Percentiles rank a stretch among this genome's conserved stretches.
These are phyloP conservation scores for Diaporthe amygdali DNA, from an alignment of 2,329 filamentous ascomycete genomes.

Conservation along the genomic window DNA sequence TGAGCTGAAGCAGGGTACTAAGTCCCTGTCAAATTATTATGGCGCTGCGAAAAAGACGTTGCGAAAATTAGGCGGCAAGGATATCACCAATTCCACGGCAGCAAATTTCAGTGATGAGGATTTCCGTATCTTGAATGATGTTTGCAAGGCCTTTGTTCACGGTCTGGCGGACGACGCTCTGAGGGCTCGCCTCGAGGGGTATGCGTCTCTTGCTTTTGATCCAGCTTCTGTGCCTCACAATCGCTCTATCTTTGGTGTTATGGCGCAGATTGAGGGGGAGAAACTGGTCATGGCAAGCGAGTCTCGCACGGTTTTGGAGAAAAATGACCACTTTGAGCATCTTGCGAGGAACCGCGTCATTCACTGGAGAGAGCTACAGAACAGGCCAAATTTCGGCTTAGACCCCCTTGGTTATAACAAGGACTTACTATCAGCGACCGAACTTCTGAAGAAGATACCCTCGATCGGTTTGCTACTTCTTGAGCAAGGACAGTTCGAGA, in stretches of 20 bases:
- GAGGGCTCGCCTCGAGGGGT: conserved; percentile 48
- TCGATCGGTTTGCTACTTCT: conserved; percentile 59
- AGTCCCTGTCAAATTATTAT: conserved; percentile 52
- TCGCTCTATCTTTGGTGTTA: conserved; percentile 59
- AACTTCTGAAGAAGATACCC: conserved; percentile 55
- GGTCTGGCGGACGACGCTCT: conserved; percentile 57
- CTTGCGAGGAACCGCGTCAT: conserved; percentile 44
- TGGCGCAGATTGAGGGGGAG: conserved; percentile 62
- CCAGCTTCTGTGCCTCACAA: conserved; percentile 30
- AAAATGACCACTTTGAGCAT: conserved; percentile 39
- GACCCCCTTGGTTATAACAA: conserved; percentile 58
- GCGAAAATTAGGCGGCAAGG: conserved; percentile 53
- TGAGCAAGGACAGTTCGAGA: conserved; percentile 59
- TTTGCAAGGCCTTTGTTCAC: conserved; percentile 58
- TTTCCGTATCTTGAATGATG: conserved; percentile 53
- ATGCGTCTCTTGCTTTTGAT: conserved; percentile 51
- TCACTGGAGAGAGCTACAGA: conserved; percentile 52
- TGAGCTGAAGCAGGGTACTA: conserved; percentile 47
- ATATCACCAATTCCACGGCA: conserved; percentile 53
- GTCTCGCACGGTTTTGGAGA: conserved; percentile 40
- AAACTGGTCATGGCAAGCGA: conserved; percentile 54
- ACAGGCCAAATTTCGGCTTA: conserved; percentile 42
- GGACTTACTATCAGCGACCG: conserved; percentile 53
- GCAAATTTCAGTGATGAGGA: conserved; percentile 49
- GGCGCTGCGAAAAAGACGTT: conserved; percentile 54